These are phyloP conservation scores for Botrytis cinerea DNA, from an alignment of 2,329 filamentous ascomycete genomes.

Conservation along the genomic window DNA sequence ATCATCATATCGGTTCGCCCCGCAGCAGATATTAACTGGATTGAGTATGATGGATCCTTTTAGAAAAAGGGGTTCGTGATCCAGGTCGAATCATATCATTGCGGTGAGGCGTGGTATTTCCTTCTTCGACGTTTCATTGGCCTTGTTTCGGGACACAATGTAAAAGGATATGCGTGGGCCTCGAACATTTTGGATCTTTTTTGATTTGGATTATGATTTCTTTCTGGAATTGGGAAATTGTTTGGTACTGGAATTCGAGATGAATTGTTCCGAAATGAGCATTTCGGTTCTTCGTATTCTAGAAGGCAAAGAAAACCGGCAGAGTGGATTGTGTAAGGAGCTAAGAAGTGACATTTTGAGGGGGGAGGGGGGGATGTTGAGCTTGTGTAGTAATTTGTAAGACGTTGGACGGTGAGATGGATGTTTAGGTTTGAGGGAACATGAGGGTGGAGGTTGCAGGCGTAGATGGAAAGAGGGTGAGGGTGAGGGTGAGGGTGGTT, in stretches of 20 bases:
- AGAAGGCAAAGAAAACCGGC: conserved; percentile 12
- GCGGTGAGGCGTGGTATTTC: conserved; percentile 13
- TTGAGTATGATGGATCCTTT: conserved; percentile 17
- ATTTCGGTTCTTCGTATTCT: conserved; percentile 19
- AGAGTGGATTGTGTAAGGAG: conserved; percentile 14
- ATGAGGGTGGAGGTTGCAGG: neutral
- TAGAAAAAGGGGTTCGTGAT: conserved; percentile 12
- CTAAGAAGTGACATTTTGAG: conserved; percentile 3
- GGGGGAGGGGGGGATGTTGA: neutral
- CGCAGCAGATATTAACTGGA: conserved; percentile 13
- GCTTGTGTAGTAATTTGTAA: neutral
- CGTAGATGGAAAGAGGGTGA: too few relatives aligned
- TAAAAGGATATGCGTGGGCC: neutral
- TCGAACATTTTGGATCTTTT: neutral
- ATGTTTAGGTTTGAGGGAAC: neutral
- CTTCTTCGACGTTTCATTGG: neutral
- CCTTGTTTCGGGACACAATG: neutral
- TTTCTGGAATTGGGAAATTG: neutral
- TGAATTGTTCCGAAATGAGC: conserved; percentile 5
- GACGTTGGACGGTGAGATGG: conserved; percentile 14
- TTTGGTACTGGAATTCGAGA: conserved; percentile 11
- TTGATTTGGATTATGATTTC: neutral
- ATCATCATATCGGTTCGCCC: conserved; percentile 20
- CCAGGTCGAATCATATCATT: conserved; percentile 3
- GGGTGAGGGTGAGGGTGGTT: too few relatives aligned